Conservation (phyloP, 257 asterid species). For the Avicennia marina region DNA sequence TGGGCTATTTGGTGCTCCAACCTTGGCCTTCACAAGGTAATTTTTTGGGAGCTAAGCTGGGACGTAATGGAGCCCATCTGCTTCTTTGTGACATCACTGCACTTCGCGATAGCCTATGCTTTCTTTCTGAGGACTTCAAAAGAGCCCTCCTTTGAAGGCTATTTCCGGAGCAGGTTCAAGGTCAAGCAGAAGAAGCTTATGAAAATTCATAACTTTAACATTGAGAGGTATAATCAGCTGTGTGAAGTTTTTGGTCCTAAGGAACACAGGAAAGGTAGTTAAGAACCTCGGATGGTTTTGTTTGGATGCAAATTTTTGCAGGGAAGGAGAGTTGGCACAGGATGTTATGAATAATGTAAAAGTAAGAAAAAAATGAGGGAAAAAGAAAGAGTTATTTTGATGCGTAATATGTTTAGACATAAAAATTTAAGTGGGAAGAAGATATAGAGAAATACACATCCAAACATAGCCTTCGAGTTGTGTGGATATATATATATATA, state of each 20-base stretch:
- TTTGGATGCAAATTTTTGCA: too few species aligned
- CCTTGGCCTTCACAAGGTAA: constrained; percentile 81
- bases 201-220: constrained; percentile 32
- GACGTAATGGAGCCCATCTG: constrained; percentile 98
- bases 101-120: constrained; percentile 59
- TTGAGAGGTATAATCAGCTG: constrained; percentile 43
- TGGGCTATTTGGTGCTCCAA: constrained; percentile 59
- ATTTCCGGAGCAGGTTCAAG: constrained; percentile 38
- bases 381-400: too few species aligned
- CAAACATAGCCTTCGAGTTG: too few species aligned
- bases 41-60: constrained; percentile 84
- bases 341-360: too few species aligned
- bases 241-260: constrained; percentile 22
- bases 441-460: too few species aligned
- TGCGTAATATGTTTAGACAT: too few species aligned
- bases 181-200: constrained; percentile 49
- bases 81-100: constrained; percentile 67
- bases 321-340: too few species aligned
- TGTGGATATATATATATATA: too few species aligned
- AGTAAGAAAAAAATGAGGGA: too few species aligned
- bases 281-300: too few species aligned
- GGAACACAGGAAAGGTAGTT: too few species aligned
- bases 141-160: constrained; percentile 65
- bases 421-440: too few species aligned
- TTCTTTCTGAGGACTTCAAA: constrained; percentile 41